Conservation (phyloP, 768 basidiomycete genomes). For the Udeniomyces megalosporus region DNA sequence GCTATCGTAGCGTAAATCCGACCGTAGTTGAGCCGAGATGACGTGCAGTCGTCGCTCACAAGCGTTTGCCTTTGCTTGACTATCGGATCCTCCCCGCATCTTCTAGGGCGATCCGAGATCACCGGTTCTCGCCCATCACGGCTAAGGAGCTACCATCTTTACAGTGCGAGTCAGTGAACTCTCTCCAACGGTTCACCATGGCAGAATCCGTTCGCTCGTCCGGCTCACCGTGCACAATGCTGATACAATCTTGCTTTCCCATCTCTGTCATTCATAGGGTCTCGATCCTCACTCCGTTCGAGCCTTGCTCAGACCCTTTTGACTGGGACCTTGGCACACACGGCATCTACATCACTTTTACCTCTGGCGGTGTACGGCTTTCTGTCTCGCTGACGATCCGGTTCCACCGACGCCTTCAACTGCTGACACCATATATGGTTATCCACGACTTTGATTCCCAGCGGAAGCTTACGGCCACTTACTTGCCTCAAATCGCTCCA, state of each 20-base stretch:
- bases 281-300: constrained; percentile 86
- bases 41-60: too few relatives aligned
- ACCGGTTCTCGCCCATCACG: constrained; percentile 52
- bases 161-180: constrained; percentile 59
- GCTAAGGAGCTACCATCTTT: constrained; percentile 57
- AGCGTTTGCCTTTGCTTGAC: too few relatives aligned
- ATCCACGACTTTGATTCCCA: constrained; percentile 47
- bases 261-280: constrained; percentile 50
- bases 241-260: background rate
- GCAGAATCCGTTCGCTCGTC: background rate
- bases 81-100: background rate
- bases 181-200: background rate
- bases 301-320: constrained; percentile 63
- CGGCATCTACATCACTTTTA: constrained; percentile 75
- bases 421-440: background rate
- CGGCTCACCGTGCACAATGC: background rate
- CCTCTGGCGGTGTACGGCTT: background rate
- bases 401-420: background rate
- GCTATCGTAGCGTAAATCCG: constrained; percentile 51
- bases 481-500: constrained; percentile 78
- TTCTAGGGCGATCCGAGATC: background rate
- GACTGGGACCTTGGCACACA: constrained; percentile 88
- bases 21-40: too few relatives aligned
- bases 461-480: constrained; percentile 62
- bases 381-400: background rate